Evolutionary conservation across 768 basidiomycete genomes (phyloP), one percentile per base, ranked within the genome.

Genomic region (Hygrocybe coccinea): DNA sequence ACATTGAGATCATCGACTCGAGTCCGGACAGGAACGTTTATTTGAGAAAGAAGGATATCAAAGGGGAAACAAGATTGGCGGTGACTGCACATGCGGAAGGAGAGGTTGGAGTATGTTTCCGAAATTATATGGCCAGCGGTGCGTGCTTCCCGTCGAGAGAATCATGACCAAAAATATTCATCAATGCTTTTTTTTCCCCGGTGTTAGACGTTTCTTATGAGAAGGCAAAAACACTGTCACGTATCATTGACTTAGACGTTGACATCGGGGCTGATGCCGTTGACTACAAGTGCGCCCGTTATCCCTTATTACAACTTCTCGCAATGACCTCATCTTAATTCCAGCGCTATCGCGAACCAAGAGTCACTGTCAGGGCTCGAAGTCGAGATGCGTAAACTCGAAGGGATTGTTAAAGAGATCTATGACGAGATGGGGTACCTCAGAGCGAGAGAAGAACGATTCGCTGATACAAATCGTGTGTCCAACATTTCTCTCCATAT

Each of bases 251-350:
- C 76, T 74, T 98, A 56, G 97, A 99, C 66, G 83, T 98, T 36
- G 97, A 99, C 66, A 95, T 99, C 69, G 97, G 97, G 34, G 95
- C 95, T 11, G 95, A 98, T 64, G 97, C 97, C 1, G 87, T 98
- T 36, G 97, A 99, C 73, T 98, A 98, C 80, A 98, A 99, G 94
- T 95, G 65, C 60, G 88, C 75, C 9, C 36, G n/a, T 50, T 19
- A 4, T 29, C 36, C 21, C 24, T 5, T 47, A 12, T 10, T 43
- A 14, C 12, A 5, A 36, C 29, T 41, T 48, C 5, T 48, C 38
- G 3, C 24, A 15, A 54, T 19, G 45, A 4, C 37, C 55, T 37
- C 43, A 53, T 45, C 17, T n/a, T n/a, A 21, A 17, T 22, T 57
- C 1, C 65, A 97, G 94, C 64, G 97, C 97, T 22, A 99, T 98